Percentiles rank a stretch among this genome's conserved stretches.
These are phyloP conservation scores for Psidium friedrichsthalianum DNA, from an alignment of 345 rosid genomes.

Conservation along the genomic window DNA sequence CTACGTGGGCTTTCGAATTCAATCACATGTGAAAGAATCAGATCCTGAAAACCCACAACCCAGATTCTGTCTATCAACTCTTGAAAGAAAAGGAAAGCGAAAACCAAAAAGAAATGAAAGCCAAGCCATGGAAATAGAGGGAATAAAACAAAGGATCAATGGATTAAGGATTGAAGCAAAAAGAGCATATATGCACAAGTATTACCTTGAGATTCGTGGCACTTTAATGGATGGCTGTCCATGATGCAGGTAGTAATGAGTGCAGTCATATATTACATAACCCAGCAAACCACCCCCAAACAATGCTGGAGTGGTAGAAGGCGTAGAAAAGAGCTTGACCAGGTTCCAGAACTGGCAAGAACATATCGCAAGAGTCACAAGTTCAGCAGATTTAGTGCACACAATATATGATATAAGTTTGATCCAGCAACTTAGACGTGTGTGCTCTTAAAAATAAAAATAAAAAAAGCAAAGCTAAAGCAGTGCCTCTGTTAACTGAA, in stretches of 20 bases:
- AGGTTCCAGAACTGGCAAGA: conserved; percentile 65
- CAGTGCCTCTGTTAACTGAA: background rate
- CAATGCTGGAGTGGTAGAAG: conserved; percentile 65
- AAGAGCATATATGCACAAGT: background rate
- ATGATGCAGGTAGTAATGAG: conserved; percentile 92
- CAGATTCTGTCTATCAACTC: background rate
- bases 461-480: background rate
- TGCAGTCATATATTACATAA: conserved; percentile 79
- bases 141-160: background rate
- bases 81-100: background rate
- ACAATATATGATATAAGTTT: too few species aligned
- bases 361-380: background rate
- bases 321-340: conserved; percentile 42
- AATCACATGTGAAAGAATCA: background rate
- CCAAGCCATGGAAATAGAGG: background rate
- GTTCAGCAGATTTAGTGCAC: background rate
- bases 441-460: background rate
- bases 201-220: conserved; percentile 72
- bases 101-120: background rate
- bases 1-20: background rate
- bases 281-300: conserved; percentile 89
- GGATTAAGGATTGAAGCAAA: background rate
- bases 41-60: background rate
- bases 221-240: conserved; percentile 60
- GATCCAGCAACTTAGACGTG: background rate